Evolutionary conservation across 2,329 filamentous ascomycete genomes (phyloP).

Genomic region (Colletotrichum abscissum): DNA sequence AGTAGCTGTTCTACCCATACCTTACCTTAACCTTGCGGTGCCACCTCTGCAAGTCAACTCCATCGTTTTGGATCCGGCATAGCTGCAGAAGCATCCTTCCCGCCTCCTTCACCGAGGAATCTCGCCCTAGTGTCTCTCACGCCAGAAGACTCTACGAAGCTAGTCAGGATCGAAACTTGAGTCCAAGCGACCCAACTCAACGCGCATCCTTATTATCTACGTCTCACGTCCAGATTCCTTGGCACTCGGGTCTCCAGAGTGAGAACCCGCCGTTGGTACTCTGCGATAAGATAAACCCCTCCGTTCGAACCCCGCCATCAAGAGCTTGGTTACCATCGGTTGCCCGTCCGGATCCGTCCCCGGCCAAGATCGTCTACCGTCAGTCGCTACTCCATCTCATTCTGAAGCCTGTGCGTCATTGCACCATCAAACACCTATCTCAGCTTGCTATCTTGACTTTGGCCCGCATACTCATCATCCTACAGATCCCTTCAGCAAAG

Average conservation of each 20-base stretch:
- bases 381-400: neutral
- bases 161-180: neutral
- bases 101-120: neutral
- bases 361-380: slow-evolving; percentile 9
- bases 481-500: neutral
- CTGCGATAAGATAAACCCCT: slow-evolving; percentile 21
- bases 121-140: neutral
- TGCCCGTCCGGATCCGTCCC: slow-evolving; percentile 6
- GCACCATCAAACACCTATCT: no score
- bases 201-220: neutral
- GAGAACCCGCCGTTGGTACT: neutral
- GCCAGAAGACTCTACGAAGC: no score
- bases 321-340: slow-evolving; percentile 7
- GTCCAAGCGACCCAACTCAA: neutral
- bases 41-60: neutral
- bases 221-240: neutral
- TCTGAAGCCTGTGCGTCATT: neutral
- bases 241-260: neutral
- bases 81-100: neutral
- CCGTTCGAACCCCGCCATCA: slow-evolving; percentile 16
- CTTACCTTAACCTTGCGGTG: neutral
- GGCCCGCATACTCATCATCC: neutral
- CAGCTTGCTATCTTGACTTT: neutral
- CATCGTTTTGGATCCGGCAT: neutral
- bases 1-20: neutral